A percentile compares a stretch with the other conserved stretches of the same genome.
phyloP scores from a whole-genome alignment of 441 rosid species.

The Gossypium lobatum region DNA sequence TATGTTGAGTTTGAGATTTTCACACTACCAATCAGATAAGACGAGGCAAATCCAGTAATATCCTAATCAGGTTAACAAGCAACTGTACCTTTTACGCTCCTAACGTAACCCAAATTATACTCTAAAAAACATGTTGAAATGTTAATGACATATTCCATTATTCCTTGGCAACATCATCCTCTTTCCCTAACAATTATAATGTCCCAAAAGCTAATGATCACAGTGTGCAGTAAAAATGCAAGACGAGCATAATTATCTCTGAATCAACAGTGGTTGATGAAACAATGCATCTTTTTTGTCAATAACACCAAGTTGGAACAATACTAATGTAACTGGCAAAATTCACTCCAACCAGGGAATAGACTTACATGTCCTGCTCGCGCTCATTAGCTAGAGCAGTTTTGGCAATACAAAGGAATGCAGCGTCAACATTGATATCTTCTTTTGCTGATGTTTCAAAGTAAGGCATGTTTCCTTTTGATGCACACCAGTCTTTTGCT shows the following conservation, averaged over 20 bases:
- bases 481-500: conserved; percentile 89
- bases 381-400: conserved; percentile 73
- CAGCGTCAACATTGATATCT: conserved; percentile 79
- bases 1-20: neutral
- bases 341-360: neutral
- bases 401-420: conserved; percentile 74
- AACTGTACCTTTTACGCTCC: neutral
- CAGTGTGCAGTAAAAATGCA: neutral
- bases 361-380: conserved; percentile 83
- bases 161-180: neutral
- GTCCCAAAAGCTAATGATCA: neutral
- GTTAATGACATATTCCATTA: neutral
- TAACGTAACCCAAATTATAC: neutral
- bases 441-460: conserved; percentile 96
- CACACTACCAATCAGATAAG: neutral
- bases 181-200: neutral
- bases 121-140: neutral
- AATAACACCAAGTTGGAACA: neutral
- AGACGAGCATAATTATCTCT: neutral
- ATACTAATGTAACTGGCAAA: neutral
- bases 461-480: conserved; percentile 81
- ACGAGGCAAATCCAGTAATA: neutral
- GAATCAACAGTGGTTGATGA: neutral
- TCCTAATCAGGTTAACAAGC: neutral
- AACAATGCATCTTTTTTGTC: neutral